These are phyloP conservation scores for Dillenia suffruticosa DNA, from an alignment of 164 flowering plant genomes.

Conservation along the genomic window DNA sequence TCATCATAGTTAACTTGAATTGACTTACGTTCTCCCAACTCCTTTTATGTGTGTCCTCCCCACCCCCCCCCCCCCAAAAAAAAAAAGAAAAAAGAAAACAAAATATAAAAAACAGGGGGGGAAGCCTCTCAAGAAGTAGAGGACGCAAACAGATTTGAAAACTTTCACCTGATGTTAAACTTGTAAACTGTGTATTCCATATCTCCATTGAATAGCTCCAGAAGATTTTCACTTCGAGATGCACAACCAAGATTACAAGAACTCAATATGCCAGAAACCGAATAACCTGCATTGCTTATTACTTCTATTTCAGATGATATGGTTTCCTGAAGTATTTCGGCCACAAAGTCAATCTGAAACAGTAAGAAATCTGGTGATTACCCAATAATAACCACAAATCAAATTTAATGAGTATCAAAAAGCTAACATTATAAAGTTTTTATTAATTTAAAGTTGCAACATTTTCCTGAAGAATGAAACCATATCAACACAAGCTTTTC, in stretches of 20 bases:
- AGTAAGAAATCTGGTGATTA: no score
- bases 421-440: no score
- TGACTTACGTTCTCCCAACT: no score
- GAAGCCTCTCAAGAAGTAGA: background rate
- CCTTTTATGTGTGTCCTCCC: no score
- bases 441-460: no score
- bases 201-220: conserved; percentile 44
- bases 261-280: conserved; percentile 71
- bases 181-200: conserved; percentile 42
- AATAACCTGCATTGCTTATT: conserved; percentile 42
- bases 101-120: background rate
- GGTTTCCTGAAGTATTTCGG: conserved; percentile 47
- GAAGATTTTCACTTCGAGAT: conserved; percentile 57
- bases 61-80: no score
- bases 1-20: no score
- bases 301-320: conserved; percentile 43
- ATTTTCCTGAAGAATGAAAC: no score
- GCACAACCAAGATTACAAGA: conserved; percentile 45
- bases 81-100: background rate
- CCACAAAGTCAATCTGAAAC: conserved; percentile 38
- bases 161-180: conserved; percentile 52
- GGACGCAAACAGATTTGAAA: background rate
- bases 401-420: no score
- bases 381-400: no score
- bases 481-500: no score